Base-by-base conservation (phyloP, 495 filamentous ascomycete genomes). In the Aspergillus egyptiacus region DNA sequence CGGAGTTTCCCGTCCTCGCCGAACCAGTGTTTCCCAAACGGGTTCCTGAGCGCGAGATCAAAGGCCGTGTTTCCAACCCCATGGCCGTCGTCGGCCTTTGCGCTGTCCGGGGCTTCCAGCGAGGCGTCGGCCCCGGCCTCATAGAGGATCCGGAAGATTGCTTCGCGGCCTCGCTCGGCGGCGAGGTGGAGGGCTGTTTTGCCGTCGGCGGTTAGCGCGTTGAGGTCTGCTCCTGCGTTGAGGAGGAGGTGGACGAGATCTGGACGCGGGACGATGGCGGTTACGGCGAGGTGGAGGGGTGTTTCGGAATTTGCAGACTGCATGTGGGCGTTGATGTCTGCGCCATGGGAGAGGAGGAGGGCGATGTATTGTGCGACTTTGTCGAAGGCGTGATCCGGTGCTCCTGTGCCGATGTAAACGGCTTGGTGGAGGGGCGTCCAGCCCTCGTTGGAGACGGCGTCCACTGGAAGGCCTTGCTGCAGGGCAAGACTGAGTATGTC, bases 181-280 rank as follows among this genome's bases (percentile, higher is more conserved):
- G 70, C 67, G 0, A 71, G 40, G 37, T 75, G 72, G 7, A 75
- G 51, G 0, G 72, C 46, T 2, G 68, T 69, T 32, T 61, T 66
- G 0, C 67, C 67, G 2, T 67, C 60, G 0, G 27, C 33, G 0
- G 58, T 67, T 9, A 46, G 57, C 1, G 59, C 42, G 40, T 71
- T 62, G 13, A 69, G 25, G 11, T 60, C 33, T 0, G 67, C 65
- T 1, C 70, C 67, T 1, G 59, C 39, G 7, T 58, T 40, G 6
- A 76, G 45, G 1, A 75, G 58, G 7, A 74, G 55, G 0, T 14
- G 33, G 3, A 66, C 48, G 1, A 63, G 41, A 8, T 44, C 37
- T 0, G 51, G 48, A 0, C 54, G 56, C 11, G 61, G 58, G 0
- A 58, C 39, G 2, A 48, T 38, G 0, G 59, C 45, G 2, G 48